phyloP scores from a whole-genome alignment of 2,329 filamentous ascomycete species.

The Cercospora brassicicola region DNA sequence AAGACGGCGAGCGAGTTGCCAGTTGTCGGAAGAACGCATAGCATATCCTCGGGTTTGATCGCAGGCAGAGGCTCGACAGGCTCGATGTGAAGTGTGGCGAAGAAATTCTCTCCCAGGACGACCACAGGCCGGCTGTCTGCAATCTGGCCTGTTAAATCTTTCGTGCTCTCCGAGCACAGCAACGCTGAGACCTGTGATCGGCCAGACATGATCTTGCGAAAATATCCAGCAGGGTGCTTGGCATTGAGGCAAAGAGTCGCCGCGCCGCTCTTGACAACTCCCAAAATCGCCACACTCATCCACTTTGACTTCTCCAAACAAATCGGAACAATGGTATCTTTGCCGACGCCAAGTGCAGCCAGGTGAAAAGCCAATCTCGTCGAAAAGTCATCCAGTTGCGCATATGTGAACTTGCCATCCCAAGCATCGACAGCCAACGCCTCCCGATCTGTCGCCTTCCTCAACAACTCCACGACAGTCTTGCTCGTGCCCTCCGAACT shows the following conservation, averaged over 20 bases:
- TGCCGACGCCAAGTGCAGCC: no score
- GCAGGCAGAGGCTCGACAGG: not conserved
- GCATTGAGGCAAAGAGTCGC: slow-evolving; percentile 34
- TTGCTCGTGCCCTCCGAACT: slow-evolving; percentile 12
- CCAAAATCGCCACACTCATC: slow-evolving; percentile 33
- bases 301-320: slow-evolving; percentile 35
- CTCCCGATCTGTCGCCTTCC: slow-evolving; percentile 21
- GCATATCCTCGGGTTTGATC: not conserved
- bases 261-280: slow-evolving; percentile 37
- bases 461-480: slow-evolving; percentile 28
- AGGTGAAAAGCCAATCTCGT: not conserved
- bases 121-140: not conserved
- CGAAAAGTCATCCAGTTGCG: slow-evolving; percentile 27
- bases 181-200: slow-evolving; percentile 7
- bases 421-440: slow-evolving; percentile 32
- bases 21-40: slow-evolving; percentile 1
- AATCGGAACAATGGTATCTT: slow-evolving; percentile 27
- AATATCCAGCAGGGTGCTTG: slow-evolving; percentile 29
- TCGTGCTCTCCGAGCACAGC: slow-evolving; percentile 2
- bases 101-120: slow-evolving; percentile 1
- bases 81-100: not conserved
- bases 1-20: slow-evolving; percentile 44
- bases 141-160: not conserved
- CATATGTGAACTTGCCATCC: slow-evolving; percentile 35
- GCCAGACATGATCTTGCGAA: slow-evolving; percentile 28